A percentile compares a stretch with the other conserved stretches of the same genome.
Conservation (phyloP, 1,284 basidiomycete species). For the Taiwanofungus camphoratus region DNA sequence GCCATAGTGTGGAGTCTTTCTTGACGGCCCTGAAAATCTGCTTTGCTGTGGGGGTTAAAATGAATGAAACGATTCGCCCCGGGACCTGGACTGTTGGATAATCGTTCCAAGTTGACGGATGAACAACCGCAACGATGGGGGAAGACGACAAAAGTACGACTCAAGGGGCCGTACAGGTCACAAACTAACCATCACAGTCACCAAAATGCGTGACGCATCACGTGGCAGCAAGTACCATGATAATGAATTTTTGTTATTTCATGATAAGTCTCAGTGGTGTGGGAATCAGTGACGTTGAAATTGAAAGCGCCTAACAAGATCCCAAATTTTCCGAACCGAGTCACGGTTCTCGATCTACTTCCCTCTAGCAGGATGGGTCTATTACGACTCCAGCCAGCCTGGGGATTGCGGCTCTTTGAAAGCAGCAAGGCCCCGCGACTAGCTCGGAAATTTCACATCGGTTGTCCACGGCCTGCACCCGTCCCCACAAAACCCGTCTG, state of each 20-base stretch:
- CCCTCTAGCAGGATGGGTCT: conserved; percentile 17
- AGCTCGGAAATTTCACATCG: conserved; percentile 29
- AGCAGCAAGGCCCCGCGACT: conserved; percentile 12
- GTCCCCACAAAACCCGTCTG: conserved; percentile 35
- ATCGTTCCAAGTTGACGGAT: no score
- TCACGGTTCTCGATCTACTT: not conserved
- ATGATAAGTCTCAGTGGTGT: not conserved
- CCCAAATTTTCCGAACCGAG: not conserved
- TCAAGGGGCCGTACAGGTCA: no score
- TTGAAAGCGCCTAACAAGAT: not conserved
- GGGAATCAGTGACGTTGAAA: not conserved
- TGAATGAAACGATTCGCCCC: no score
- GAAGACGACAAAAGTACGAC: no score
- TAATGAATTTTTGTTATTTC: not conserved
- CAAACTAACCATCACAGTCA: no score
- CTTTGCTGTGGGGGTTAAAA: no score
- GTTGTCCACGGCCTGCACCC: conserved; percentile 25
- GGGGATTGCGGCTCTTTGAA: conserved; percentile 20
- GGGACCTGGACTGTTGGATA: no score
- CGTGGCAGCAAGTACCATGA: no score
- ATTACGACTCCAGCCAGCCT: conserved; percentile 20
- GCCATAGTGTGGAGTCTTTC: no score
- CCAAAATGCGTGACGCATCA: no score
- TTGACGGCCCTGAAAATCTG: no score
- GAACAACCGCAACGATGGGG: no score